These are phyloP conservation scores for Phytophthora parvispora DNA, from an alignment of 352 stramenopile genomes.

Conservation along the genomic window DNA sequence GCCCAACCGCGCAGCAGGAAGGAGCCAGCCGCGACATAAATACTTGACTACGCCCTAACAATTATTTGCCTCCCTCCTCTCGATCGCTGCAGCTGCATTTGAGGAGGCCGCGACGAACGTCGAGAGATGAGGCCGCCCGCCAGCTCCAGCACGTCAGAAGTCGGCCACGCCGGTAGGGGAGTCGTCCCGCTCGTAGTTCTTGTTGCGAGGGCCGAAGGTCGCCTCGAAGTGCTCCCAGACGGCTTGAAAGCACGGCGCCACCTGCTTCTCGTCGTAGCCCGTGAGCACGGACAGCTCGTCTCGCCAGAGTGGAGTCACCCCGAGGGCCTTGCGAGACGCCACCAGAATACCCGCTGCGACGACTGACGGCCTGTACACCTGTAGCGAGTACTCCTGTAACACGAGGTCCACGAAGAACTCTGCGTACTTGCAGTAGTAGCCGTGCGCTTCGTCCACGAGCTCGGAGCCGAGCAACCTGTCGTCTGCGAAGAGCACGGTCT, in stretches of 20 bases:
- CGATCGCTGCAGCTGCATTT: conserved; percentile 7
- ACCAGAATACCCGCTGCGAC: conserved; percentile 82
- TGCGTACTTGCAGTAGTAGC: conserved; percentile 88
- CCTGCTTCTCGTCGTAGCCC: conserved; percentile 83
- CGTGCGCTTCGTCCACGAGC: conserved; percentile 79
- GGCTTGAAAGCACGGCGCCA: conserved; percentile 87
- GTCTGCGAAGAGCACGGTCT: conserved; percentile 84
- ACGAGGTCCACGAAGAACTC: conserved; percentile 91
- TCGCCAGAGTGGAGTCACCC: conserved; percentile 84
- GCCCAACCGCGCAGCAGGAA: conserved; percentile 18
- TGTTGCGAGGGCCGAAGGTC: conserved; percentile 79
- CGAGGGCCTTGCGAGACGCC: conserved; percentile 79
- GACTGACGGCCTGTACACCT: conserved; percentile 86
- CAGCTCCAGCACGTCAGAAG: conserved; percentile 37
- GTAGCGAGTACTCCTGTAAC: conserved; percentile 86
- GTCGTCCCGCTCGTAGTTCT: conserved; percentile 69
- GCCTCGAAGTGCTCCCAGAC: conserved; percentile 86
- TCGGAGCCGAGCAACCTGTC: conserved; percentile 79
- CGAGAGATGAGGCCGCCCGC: too few relatives aligned
- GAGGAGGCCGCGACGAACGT: conserved; percentile 14
- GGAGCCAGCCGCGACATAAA: conserved; percentile 47
- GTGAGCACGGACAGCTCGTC: conserved; percentile 85
- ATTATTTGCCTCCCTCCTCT: conserved; percentile 28
- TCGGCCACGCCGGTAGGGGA: conserved; percentile 79
- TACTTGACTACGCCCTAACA: conserved; percentile 62